Base-by-base conservation (phyloP, 2,329 filamentous ascomycete species). In the Aspergillus sp. region DNA sequence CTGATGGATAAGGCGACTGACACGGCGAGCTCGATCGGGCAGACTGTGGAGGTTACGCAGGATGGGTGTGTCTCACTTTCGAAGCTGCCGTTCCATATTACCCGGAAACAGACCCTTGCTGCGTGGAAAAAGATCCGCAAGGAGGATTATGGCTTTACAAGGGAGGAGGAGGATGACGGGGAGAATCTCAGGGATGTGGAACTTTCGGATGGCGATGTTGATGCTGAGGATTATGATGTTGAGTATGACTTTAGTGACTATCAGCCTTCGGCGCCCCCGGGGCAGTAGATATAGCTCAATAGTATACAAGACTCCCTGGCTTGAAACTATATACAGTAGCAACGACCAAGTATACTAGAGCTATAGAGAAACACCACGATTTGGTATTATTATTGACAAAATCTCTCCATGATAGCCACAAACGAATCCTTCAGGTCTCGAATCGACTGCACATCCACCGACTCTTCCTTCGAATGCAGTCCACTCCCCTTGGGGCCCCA, bases 231-330 rank as follows among this genome's bases (percentile, higher is more conserved):
- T 55, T 72, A 65, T 53, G 69, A 71, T 47, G 63, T 73, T 44
- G 69, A 73, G 57, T 73, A 73, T 57, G 70, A 73, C 54, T 73
- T 73, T 55, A 69, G 68, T 36, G 64, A 68, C 9, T 72, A 72
- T 53, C 42, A 62, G 53, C 56, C 60, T 13, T 64, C 62, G 17
- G 61, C 66, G 8, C 38, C 53, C 5, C 13, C 49, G 36, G 53
- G n/a, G n/a, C n/a, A n/a, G n/a, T n/a, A n/a, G n/a, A n/a, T n/a
- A n/a, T n/a, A n/a, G n/a, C n/a, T n/a, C n/a, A n/a, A n/a, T n/a
- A n/a, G n/a, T n/a, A n/a, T n/a, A n/a, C n/a, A n/a, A n/a, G n/a
- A n/a, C n/a, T n/a, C n/a, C n/a, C n/a, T n/a, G n/a, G n/a, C n/a
- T n/a, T n/a, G n/a, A n/a, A n/a, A n/a, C n/a, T 34, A 34, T 34